phyloP scores from a whole-genome alignment of 2,329 filamentous ascomycete genomes.

The Fonsecaea nubica region DNA sequence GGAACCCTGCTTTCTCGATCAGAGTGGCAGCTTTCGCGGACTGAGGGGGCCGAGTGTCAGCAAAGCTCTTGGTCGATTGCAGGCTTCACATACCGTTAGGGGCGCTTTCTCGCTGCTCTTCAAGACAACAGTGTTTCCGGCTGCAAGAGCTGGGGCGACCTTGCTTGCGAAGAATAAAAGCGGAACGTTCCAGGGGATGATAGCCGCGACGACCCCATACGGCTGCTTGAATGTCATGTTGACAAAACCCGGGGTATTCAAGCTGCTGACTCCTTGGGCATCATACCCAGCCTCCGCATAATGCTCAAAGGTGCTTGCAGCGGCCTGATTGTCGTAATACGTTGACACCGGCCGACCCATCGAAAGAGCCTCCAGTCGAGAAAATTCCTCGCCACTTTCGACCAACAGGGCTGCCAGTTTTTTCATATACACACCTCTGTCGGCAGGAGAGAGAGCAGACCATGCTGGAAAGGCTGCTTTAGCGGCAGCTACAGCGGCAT shows the following conservation, averaged over 20 bases:
- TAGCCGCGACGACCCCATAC: constrained; percentile 49
- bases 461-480: constrained; percentile 49
- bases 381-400: constrained; percentile 43
- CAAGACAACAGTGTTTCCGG: constrained; percentile 43
- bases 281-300: constrained; percentile 35
- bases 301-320: constrained; percentile 31
- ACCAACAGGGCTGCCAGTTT: constrained; percentile 45
- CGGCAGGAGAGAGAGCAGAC: constrained; percentile 46
- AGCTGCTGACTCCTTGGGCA: constrained; percentile 38
- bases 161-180: constrained; percentile 54
- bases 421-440: constrained; percentile 45
- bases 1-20: constrained; percentile 75
- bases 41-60: constrained; percentile 47
- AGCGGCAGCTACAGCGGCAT: constrained; percentile 49
- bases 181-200: constrained; percentile 66
- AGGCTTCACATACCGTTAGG: constrained; percentile 44
- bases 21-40: constrained; percentile 65
- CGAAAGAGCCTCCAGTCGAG: constrained; percentile 47
- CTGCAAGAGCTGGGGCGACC: constrained; percentile 49
- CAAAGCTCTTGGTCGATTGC: constrained; percentile 58
- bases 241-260: constrained; percentile 35
- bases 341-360: constrained; percentile 44
- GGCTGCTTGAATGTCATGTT: constrained; percentile 38
- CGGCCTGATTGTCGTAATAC: constrained; percentile 30
- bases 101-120: constrained; percentile 42